Evolutionary conservation across 2,329 filamentous ascomycete species (phyloP), one percentile per base, ranked within the genome.

Genomic region (Rachicladosporium sp.): DNA sequence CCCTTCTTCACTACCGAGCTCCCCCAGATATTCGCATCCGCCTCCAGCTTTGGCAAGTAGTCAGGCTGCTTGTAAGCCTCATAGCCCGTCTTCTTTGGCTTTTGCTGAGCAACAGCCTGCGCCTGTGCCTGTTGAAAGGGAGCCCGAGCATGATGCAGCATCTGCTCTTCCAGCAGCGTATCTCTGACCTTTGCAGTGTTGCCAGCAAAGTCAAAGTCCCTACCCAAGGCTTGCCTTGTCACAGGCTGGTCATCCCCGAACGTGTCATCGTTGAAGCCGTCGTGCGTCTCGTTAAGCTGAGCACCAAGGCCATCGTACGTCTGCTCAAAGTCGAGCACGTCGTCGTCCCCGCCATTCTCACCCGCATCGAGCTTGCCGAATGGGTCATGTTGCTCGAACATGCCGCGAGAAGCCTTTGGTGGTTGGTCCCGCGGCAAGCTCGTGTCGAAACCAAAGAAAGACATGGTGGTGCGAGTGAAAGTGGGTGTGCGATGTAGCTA

Each of bases 191-290:
- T 78, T 42, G 88, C 88, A 5, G 91, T 98, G 55, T 84, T 80
- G 31, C 88, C 88, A 49, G 93, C 93, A 64, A 96, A 98, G 61
- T 98, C 91, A 54, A 96, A 96, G 62, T 98, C 89, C 59, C 84
- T 93, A 56, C 88, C 88, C 23, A 27, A 27, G 8, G 68, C 53
- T 50, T 70, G 61, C 52, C 65, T 59, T 29, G 63, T 63, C 38
- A 60, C 68, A 23, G 69, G 65, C 29, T 61, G 64, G 41, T 58
- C 57, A 29, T 61, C 64, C 42, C 68, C 71, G 42, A 98, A 98
- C 2, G 91, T 98, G 58, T 96, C 91, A 53, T 96, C 86, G 62
- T 98, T 98, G 71, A 95, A 86, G 37, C 75, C 86, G 68, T 98
- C 91, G 55, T 89, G 84, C 12, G 83, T 80, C 59, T 98, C 89